Conservation (phyloP, 179 eudicot species). For the Amaranthus tricolor region DNA sequence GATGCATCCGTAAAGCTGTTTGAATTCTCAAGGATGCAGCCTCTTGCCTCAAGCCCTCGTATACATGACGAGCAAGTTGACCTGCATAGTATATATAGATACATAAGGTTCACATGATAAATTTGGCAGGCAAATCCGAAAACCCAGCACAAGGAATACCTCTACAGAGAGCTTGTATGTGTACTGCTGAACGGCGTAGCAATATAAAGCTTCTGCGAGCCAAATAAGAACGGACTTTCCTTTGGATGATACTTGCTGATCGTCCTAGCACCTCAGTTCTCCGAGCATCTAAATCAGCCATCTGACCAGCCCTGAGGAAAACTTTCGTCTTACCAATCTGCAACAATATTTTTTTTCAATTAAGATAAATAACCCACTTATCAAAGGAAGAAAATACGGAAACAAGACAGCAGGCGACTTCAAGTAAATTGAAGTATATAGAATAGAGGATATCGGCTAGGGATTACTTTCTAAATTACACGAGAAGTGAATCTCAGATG, state of each 20-base stretch:
- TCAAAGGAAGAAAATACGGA: not conserved
- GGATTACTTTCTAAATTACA: too few relatives aligned
- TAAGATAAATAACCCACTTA: slow-evolving; percentile 8
- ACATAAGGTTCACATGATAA: not conserved
- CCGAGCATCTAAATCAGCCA: slow-evolving; percentile 96
- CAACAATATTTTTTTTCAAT: slow-evolving; percentile 18
- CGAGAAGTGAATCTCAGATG: too few relatives aligned
- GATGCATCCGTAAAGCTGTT: slow-evolving; percentile 71
- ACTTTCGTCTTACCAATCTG: slow-evolving; percentile 98
- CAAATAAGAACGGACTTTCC: slow-evolving; percentile 85
- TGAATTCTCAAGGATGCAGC: slow-evolving; percentile 77
- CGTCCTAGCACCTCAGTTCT: slow-evolving; percentile 89
- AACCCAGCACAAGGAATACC: slow-evolving; percentile 38
- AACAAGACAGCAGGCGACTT: too few relatives aligned
- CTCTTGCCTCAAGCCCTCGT: slow-evolving; percentile 70
- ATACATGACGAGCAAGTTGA: slow-evolving; percentile 66
- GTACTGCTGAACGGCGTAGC: slow-evolving; percentile 60
- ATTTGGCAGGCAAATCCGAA: not conserved
- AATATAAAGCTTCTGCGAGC: slow-evolving; percentile 60
- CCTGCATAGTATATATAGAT: slow-evolving; percentile 41
- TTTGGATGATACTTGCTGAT: slow-evolving; percentile 94
- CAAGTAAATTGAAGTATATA: too few relatives aligned
- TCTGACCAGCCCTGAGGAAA: slow-evolving; percentile 95
- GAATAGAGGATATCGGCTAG: too few relatives aligned
- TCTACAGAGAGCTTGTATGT: slow-evolving; percentile 80